Percentiles rank a stretch among this genome's conserved stretches.
Conservation (phyloP, 192 early-diverging fungal genomes). For the Backusella morwellensis region DNA sequence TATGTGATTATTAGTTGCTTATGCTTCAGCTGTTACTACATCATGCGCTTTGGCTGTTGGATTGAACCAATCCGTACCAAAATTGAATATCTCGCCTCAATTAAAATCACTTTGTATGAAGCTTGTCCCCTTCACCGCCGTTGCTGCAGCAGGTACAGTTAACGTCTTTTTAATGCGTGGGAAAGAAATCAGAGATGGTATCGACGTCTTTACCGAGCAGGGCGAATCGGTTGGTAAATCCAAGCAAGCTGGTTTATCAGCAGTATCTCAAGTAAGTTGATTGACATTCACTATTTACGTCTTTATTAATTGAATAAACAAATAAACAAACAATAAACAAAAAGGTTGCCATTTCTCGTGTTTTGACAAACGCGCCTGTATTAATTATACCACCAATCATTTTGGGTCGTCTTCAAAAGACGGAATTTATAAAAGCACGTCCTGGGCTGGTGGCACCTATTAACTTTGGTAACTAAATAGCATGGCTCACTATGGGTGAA, state of each 20-base stretch:
- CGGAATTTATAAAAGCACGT: slow-evolving; percentile 49
- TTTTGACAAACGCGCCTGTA: slow-evolving; percentile 69
- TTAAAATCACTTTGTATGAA: slow-evolving; percentile 41
- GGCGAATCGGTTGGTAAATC: slow-evolving; percentile 68
- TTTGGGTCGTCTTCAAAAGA: slow-evolving; percentile 63
- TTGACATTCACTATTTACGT: background rate
- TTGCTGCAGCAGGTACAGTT: slow-evolving; percentile 76
- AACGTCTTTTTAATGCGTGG: slow-evolving; percentile 85
- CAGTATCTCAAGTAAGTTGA: slow-evolving; percentile 58
- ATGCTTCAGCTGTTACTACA: slow-evolving; percentile 70
- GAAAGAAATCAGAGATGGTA: slow-evolving; percentile 81
- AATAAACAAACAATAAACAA: background rate
- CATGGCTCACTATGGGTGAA: background rate
- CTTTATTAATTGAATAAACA: background rate
- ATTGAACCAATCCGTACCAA: slow-evolving; percentile 61
- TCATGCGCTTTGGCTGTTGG: slow-evolving; percentile 77
- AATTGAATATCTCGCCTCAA: slow-evolving; percentile 45
- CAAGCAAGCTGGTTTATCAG: slow-evolving; percentile 59
- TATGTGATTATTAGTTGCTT: slow-evolving; percentile 54
- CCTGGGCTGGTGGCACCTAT: slow-evolving; percentile 57
- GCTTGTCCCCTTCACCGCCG: slow-evolving; percentile 74
- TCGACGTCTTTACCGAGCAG: slow-evolving; percentile 64
- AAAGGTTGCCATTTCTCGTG: slow-evolving; percentile 74
- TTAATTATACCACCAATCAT: slow-evolving; percentile 73
- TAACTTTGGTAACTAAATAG: slow-evolving; percentile 50